Percentiles rank a stretch among this genome's conserved stretches.
phyloP scores from a whole-genome alignment of 2,329 filamentous ascomycete genomes.

The Xylaria sp. region DNA sequence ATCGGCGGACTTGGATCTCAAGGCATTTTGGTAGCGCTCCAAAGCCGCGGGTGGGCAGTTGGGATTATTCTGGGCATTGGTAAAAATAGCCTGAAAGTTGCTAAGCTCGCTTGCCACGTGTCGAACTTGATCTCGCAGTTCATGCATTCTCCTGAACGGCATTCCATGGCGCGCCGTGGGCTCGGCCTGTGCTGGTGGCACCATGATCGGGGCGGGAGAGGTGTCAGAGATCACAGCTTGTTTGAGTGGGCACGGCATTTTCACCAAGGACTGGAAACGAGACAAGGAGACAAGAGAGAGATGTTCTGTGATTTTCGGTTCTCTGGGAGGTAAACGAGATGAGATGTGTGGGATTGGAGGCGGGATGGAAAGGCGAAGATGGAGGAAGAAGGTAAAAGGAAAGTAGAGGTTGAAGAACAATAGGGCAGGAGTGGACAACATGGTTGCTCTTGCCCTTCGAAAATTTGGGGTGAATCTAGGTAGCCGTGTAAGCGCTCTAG shows the following conservation, averaged over 20 bases:
- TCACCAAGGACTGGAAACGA: neutral
- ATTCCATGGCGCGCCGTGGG: neutral
- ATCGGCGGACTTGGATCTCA: conserved; percentile 5
- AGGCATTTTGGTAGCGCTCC: neutral
- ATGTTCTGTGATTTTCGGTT: neutral
- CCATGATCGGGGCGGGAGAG: no score
- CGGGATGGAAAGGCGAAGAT: neutral
- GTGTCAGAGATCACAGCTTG: neutral
- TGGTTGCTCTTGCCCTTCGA: neutral
- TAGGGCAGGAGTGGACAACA: neutral
- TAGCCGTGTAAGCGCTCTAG: neutral
- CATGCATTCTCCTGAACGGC: conserved; percentile 22
- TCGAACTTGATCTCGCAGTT: neutral
- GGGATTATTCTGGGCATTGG: neutral
- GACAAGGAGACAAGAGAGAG: neutral
- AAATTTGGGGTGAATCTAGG: neutral
- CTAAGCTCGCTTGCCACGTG: neutral
- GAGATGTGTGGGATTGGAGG: neutral
- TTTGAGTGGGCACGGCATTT: neutral
- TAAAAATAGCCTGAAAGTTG: neutral
- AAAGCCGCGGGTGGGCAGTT: neutral
- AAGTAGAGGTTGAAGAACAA: neutral
- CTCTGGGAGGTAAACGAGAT: neutral
- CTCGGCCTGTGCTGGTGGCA: neutral
- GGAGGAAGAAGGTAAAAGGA: no score